Evolutionary conservation across 2,329 filamentous ascomycete genomes (phyloP).

Genomic region (Kalmusia sp.): DNA sequence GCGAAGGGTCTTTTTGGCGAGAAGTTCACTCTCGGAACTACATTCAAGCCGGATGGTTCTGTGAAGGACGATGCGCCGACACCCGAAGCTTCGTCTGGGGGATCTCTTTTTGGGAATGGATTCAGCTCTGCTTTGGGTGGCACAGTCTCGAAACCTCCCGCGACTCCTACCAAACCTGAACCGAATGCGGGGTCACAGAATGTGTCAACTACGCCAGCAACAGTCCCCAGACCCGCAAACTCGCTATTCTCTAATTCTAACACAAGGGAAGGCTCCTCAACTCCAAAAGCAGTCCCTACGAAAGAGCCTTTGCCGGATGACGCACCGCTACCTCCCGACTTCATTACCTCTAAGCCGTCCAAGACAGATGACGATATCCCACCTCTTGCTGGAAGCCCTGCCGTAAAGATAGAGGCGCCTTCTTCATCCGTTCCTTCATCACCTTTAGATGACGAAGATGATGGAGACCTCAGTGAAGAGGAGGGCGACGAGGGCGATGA

Average conservation of each 20-base stretch:
- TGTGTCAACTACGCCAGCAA: slow-evolving; percentile 45
- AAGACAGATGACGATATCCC: slow-evolving; percentile 49
- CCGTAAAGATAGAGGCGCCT: slow-evolving; percentile 50
- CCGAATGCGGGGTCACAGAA: slow-evolving; percentile 40
- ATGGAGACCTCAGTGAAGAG: slow-evolving; percentile 48
- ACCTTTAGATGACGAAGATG: slow-evolving; percentile 35
- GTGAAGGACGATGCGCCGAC: slow-evolving; percentile 66
- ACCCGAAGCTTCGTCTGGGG: slow-evolving; percentile 50
- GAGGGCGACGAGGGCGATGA: slow-evolving; percentile 34
- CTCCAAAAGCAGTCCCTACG: slow-evolving; percentile 17
- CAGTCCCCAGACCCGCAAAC: slow-evolving; percentile 27
- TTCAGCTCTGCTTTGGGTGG: slow-evolving; percentile 67
- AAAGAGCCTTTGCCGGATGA: slow-evolving; percentile 17
- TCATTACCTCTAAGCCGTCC: slow-evolving; percentile 35
- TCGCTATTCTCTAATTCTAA: slow-evolving; percentile 14
- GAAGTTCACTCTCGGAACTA: slow-evolving; percentile 72
- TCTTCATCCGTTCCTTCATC: slow-evolving; percentile 42
- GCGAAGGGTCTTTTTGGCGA: slow-evolving; percentile 40
- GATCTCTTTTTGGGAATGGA: slow-evolving; percentile 66
- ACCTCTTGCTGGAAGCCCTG: slow-evolving; percentile 57
- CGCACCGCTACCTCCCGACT: slow-evolving; percentile 47
- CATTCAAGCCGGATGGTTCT: slow-evolving; percentile 70
- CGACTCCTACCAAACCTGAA: slow-evolving; percentile 50
- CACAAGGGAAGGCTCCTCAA: slow-evolving; percentile 7
- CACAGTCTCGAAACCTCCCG: slow-evolving; percentile 30